Base-by-base conservation (phyloP, 1,139 yeast genomes). In the Debaryomyces sp. region DNA sequence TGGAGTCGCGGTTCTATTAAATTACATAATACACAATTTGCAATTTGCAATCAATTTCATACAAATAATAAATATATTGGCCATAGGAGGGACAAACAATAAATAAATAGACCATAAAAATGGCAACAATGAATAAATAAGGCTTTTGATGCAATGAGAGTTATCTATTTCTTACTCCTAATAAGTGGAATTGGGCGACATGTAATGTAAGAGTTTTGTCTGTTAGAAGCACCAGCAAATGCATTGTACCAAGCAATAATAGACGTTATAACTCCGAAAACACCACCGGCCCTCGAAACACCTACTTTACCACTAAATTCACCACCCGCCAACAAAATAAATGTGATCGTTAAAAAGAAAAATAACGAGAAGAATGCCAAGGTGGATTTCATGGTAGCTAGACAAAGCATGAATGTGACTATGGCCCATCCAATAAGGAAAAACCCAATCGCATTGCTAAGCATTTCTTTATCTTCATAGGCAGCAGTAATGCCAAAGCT, bases 241-340 rank as follows among this genome's bases (percentile, higher is more conserved):
- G 71, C 78, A 56, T 79, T 79, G 63, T 77, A 85, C 73, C 85
- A 84, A 4, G 89, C 94, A 43, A 79, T 61, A 37, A 81, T 68
- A 6, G 87, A 80, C 15, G 87, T 77, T 41, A 85, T 61, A 32
- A 85, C 68, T 26, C 90, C 89, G 57, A 84, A 67, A 42, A 82
- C 84, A 37, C 92, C 94, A 51, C 89, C 92, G n/a, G 89, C 90
- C 59, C 78, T 80, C 41, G 73, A 70, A 6, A 77, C 70, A 15
- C 70, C 70, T 6, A 69, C 74, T 15, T 70, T 70, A 2, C 74
- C 77, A n/a, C 76, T 66, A 56, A 85, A 80, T 45, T 74, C 75
- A 18, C 84, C 89, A 47, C 79, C 78, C 13, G 84, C 76, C 58
- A 87, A 74, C 47, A 84, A 64, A 34, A 84, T 57, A 56, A 83